These are phyloP conservation scores for Pseudomassariella vexata DNA, from an alignment of 2,329 filamentous ascomycete species.

Conservation along the genomic window DNA sequence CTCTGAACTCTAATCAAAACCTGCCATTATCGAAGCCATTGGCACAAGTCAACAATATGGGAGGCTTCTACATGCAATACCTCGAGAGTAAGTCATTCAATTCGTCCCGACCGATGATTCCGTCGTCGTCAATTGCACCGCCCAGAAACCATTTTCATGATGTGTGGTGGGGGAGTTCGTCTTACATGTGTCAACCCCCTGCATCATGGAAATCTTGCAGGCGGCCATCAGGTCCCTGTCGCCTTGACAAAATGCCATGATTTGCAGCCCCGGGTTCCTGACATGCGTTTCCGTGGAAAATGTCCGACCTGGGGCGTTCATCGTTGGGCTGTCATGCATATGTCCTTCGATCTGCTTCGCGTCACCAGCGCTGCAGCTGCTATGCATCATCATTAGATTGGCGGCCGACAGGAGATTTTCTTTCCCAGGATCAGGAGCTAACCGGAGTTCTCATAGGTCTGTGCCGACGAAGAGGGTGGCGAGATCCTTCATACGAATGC, in stretches of 20 bases:
- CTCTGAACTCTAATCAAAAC: conserved; percentile 13
- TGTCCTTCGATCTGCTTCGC: conserved; percentile 18
- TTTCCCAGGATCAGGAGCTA: conserved; percentile 20
- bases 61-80: conserved; percentile 67
- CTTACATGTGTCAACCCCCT: conserved; percentile 29
- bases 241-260: conserved; percentile 14
- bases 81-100: conserved; percentile 60
- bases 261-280: conserved; percentile 21
- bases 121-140: conserved; percentile 5
- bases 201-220: conserved; percentile 23
- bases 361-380: conserved; percentile 22
- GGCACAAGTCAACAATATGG: conserved; percentile 40
- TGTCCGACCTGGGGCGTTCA: conserved; percentile 13
- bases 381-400: conserved; percentile 14
- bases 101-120: conserved; percentile 13
- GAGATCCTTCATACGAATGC: conserved; percentile 81
- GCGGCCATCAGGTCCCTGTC: conserved; percentile 21
- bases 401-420: conserved; percentile 16
- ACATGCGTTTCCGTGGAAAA: conserved; percentile 5
- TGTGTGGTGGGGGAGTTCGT: conserved; percentile 26
- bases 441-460: conserved; percentile 58
- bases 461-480: conserved; percentile 91
- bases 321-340: conserved; percentile 27
- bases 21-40: conserved; percentile 12
- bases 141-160: conserved; percentile 20